Base-by-base conservation (phyloP, 2,329 filamentous ascomycete species). In the Westerdykella sp. region DNA sequence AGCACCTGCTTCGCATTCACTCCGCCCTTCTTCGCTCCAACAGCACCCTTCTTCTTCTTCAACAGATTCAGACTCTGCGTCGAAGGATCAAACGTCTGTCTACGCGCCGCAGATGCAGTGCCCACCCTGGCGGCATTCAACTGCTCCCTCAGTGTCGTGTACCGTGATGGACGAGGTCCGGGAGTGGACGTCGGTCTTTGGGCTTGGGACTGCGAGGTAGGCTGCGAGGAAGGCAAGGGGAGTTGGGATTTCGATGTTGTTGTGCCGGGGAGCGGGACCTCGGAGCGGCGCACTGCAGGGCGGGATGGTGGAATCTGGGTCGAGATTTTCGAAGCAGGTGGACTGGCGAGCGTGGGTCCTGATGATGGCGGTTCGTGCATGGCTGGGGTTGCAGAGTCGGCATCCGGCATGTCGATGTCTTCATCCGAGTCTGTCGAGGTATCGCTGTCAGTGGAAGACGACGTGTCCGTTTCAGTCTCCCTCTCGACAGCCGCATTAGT, bases 331-430 rank as follows among this genome's bases (percentile, higher is more conserved):
- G 43, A 42, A 6, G 39, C 36, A 37, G 47, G 41, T 5, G 35
- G 34, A 15, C 34, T 42, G 31, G 30, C 30, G 13, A 50, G 43
- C 1, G 39, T 31, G 3, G 41, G 50, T 5, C 41, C 40, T 14
- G 54, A 52, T 15, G 45, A 45, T 14, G 45, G 39, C 14, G 18
- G 39, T 15, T 34, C 34, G 15, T 39, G 34, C 4, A 39, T 21
- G 6, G 42, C 23, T 3, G 42, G n/a, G 13, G 32, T 13, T 18
- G 31, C 34, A 5, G 22, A 30, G 15, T 23, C 31, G 9, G 34
- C 30, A 15, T 53, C 45, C 15, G 39, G 28, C 45, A 50, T 46
- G 21, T 52, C 43, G 9, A 36, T 34, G n/a, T 47, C 43, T 30
- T 37, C 41, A 12, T 51, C 48, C 23, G 44, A 41, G 16, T 34